These are phyloP conservation scores for Geranium incanum DNA, from an alignment of 441 rosid species.

Conservation along the genomic window DNA sequence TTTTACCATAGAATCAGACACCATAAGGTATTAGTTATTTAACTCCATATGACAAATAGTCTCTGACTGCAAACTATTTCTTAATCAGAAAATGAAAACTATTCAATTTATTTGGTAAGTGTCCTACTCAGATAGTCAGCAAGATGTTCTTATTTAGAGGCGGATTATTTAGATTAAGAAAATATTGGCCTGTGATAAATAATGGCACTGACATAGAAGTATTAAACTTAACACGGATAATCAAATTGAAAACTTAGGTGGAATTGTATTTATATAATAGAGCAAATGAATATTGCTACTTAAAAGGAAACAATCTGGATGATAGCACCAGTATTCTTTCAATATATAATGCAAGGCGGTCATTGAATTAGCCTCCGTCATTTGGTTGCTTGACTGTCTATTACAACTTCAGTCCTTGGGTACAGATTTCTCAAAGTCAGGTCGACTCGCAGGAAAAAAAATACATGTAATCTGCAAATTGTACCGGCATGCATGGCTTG, in stretches of 20 bases:
- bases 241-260: neutral
- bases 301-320: neutral
- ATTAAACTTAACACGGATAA: neutral
- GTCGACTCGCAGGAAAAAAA: neutral
- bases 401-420: neutral
- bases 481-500: neutral
- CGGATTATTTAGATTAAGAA: neutral
- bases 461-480: neutral
- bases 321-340: neutral
- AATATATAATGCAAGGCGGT: neutral
- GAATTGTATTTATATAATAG: neutral
- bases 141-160: neutral
- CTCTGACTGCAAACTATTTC: neutral
- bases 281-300: neutral
- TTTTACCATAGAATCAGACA: neutral
- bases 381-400: neutral
- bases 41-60: neutral
- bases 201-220: neutral
- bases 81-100: neutral
- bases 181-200: neutral
- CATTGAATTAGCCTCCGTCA: neutral
- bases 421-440: neutral
- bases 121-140: neutral
- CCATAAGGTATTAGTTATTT: slow-evolving; percentile 2
- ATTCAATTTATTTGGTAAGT: neutral